Evolutionary conservation across 805 yeast species (phyloP).

Genomic region (Ogataea allantospora): DNA sequence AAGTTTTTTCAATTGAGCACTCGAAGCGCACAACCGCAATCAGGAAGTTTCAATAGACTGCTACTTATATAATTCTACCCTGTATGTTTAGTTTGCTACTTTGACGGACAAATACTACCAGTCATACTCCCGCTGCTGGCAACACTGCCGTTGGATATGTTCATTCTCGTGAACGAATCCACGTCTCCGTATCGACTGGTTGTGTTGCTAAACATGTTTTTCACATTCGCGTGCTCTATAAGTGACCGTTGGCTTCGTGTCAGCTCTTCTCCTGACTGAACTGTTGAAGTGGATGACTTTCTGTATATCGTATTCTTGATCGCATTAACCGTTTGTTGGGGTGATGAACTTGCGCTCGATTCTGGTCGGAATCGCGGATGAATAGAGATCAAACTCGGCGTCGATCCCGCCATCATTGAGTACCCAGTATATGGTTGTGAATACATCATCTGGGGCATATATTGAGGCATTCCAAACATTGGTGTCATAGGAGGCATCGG

Average conservation of each 20-base stretch:
- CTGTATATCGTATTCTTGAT: slow-evolving; percentile 22
- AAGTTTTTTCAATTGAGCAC: no score
- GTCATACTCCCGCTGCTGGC: slow-evolving; percentile 21
- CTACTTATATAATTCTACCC: background rate
- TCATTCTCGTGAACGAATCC: slow-evolving; percentile 19
- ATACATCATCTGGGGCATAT: slow-evolving; percentile 8
- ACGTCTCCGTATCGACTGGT: slow-evolving; percentile 23
- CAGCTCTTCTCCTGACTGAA: slow-evolving; percentile 24
- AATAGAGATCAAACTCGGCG: slow-evolving; percentile 12
- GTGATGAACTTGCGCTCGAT: slow-evolving; percentile 2
- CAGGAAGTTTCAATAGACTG: no score
- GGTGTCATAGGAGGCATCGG: slow-evolving; percentile 2
- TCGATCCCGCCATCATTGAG: slow-evolving; percentile 11
- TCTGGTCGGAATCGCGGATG: slow-evolving; percentile 23
- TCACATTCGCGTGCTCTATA: slow-evolving; percentile 23
- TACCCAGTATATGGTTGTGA: slow-evolving; percentile 11
- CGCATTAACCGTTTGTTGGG: slow-evolving; percentile 18
- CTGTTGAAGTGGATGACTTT: slow-evolving; percentile 22
- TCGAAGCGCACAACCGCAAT: no score
- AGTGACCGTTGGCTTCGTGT: slow-evolving; percentile 17
- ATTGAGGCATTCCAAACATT: slow-evolving; percentile 7
- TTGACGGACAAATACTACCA: slow-evolving; percentile 16
- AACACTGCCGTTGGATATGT: slow-evolving; percentile 18
- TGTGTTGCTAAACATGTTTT: slow-evolving; percentile 21
- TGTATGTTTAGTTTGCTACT: slow-evolving; percentile 3